Evolutionary conservation across 2,329 filamentous ascomycete genomes (phyloP).

Genomic region (Scortechinia acanthostroma): DNA sequence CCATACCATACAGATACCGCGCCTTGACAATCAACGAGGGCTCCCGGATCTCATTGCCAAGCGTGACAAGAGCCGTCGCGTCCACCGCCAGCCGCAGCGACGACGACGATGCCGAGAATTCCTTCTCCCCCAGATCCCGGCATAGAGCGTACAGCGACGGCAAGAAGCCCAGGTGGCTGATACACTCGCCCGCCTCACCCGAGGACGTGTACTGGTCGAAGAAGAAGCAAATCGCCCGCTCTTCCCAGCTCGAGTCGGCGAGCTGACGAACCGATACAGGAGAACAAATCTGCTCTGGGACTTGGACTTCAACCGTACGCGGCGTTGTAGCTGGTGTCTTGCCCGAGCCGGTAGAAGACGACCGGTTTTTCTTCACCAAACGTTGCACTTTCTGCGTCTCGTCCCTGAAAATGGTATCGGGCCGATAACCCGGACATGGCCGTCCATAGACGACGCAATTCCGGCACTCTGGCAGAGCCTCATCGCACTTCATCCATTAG

Average conservation of each 20-base stretch:
- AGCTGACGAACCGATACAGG: slow-evolving; percentile 4
- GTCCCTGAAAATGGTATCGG: slow-evolving; percentile 21
- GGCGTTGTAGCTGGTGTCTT: too few relatives aligned
- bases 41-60: background rate
- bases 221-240: slow-evolving; percentile 27
- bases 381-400: slow-evolving; percentile 12
- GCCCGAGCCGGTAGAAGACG: too few relatives aligned
- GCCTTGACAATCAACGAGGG: slow-evolving; percentile 11
- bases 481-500: slow-evolving; percentile 18
- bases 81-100: background rate
- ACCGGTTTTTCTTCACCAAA: background rate
- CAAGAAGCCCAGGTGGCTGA: slow-evolving; percentile 21
- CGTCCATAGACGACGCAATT: slow-evolving; percentile 23
- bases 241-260: slow-evolving; percentile 17
- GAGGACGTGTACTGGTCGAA: slow-evolving; percentile 25
- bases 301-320: background rate
- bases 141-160: slow-evolving; percentile 20
- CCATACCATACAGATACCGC: slow-evolving; percentile 18
- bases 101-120: background rate
- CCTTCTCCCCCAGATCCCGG: slow-evolving; percentile 8
- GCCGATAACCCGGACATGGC: slow-evolving; percentile 24
- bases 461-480: slow-evolving; percentile 20
- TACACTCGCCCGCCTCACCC: too few relatives aligned
- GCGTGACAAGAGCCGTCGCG: background rate
- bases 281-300: background rate